These are phyloP conservation scores for Hibiscus mutabilis DNA, from an alignment of 345 rosid genomes.

Conservation along the genomic window DNA sequence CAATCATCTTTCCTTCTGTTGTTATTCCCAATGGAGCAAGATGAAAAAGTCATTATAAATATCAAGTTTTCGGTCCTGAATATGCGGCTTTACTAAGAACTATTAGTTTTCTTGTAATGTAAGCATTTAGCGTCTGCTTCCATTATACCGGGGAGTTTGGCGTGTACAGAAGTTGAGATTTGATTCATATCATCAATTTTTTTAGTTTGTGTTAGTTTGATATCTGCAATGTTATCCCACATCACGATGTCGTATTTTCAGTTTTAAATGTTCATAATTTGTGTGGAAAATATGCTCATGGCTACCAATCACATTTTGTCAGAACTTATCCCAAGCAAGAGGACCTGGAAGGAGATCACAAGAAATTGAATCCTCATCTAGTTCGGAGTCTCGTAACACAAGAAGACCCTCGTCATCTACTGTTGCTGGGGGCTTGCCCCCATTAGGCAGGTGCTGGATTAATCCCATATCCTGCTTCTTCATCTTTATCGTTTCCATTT, in stretches of 20 bases:
- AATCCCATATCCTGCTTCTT: neutral
- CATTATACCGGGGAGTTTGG: neutral
- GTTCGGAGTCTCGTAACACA: conserved; percentile 54
- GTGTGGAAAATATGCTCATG: neutral
- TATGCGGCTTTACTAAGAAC: neutral
- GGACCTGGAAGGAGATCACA: conserved; percentile 56
- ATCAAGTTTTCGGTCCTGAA: neutral
- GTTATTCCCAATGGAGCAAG: no score
- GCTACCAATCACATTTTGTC: conserved; percentile 11
- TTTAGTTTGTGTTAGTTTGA: neutral
- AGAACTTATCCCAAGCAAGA: conserved; percentile 65
- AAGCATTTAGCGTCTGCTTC: neutral
- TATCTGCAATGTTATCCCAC: conserved; percentile 1
- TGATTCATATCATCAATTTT: neutral
- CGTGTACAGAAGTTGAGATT: neutral
- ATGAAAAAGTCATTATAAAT: neutral
- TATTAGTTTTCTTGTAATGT: neutral
- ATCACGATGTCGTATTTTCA: neutral
- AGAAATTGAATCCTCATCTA: conserved; percentile 48
- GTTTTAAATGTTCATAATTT: neutral
- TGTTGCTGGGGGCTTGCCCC: conserved; percentile 84
- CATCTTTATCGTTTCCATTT: neutral
- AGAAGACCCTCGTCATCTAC: conserved; percentile 67
- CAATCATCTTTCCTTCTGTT: neutral
- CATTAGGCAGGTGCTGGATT: conserved; percentile 60